phyloP scores from a whole-genome alignment of 1,139 yeast species.

The Arxiozyma bovina region DNA sequence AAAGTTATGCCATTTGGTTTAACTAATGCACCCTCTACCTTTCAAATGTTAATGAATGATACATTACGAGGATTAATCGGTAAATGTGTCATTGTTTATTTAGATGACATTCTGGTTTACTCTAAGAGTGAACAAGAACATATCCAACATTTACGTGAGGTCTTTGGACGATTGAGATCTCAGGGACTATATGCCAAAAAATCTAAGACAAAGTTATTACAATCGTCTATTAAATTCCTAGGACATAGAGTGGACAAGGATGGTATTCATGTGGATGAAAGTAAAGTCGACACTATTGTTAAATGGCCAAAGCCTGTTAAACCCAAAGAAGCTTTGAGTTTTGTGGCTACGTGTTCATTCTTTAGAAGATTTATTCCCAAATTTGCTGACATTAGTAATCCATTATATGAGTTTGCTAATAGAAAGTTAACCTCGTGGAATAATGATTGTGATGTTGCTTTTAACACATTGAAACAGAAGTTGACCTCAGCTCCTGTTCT shows the following conservation, averaged over 20 bases:
- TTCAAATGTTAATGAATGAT: constrained; percentile 10
- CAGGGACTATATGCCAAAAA: not conserved
- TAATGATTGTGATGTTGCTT: not conserved
- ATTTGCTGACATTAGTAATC: not conserved
- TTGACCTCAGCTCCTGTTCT: not conserved
- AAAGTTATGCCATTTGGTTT: constrained; percentile 7
- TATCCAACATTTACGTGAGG: constrained; percentile 8
- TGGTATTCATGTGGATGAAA: not conserved
- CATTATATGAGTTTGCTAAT: too few species aligned
- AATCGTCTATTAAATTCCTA: not conserved
- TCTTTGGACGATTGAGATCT: not conserved
- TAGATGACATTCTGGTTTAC: constrained; percentile 26
- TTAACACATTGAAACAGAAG: not conserved
- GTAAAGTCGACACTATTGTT: not conserved
- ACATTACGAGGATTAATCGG: constrained; percentile 4
- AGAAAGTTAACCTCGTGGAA: not conserved
- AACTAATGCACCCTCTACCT: constrained; percentile 6
- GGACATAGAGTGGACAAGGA: not conserved
- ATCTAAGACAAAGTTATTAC: not conserved
- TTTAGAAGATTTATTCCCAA: not conserved
- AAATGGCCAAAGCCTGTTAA: not conserved
- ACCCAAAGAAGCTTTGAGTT: not conserved
- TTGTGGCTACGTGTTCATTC: not conserved
- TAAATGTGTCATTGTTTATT: constrained; percentile 16
- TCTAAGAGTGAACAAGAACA: constrained; percentile 14